Evolutionary conservation across 2,329 filamentous ascomycete genomes (phyloP).

Genomic region (Knoxdaviesia capensis): DNA sequence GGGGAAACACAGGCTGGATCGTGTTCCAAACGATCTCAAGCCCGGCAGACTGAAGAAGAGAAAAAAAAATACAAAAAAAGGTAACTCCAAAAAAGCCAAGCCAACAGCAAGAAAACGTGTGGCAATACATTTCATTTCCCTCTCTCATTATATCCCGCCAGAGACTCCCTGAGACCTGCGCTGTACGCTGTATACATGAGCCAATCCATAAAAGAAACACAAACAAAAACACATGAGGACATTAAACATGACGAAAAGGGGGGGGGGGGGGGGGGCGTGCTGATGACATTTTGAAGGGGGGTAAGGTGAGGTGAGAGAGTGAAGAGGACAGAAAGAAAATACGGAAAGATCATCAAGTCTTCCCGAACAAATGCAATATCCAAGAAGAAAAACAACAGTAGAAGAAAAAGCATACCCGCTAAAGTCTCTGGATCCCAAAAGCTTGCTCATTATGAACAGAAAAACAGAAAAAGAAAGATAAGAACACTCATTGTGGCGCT

Average conservation of each 20-base stretch:
- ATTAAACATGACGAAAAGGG: too few species aligned
- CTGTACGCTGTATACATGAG: not conserved
- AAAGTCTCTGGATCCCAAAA: too few species aligned
- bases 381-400: too few species aligned
- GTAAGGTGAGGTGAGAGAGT: too few species aligned
- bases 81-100: conserved; percentile 7
- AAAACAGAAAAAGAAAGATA: conserved; percentile 6
- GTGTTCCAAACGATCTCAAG: too few species aligned
- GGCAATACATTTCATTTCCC: not conserved
- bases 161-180: not conserved
- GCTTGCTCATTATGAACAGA: not conserved
- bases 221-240: conserved; percentile 6
- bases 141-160: not conserved
- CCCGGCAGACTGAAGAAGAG: too few species aligned
- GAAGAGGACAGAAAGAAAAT: conserved; percentile 7
- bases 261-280: too few species aligned
- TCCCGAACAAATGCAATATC: too few species aligned
- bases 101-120: not conserved
- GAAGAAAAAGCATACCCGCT: too few species aligned
- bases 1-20: not conserved
- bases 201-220: conserved; percentile 6
- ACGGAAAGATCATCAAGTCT: too few species aligned
- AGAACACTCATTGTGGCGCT: conserved; percentile 1
- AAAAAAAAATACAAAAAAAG: too few species aligned
- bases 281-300: too few species aligned